A percentile compares a stretch with the other conserved stretches of the same genome.
phyloP scores from a whole-genome alignment of 192 early-diverging fungal genomes.

The Linnemannia hyalina region DNA sequence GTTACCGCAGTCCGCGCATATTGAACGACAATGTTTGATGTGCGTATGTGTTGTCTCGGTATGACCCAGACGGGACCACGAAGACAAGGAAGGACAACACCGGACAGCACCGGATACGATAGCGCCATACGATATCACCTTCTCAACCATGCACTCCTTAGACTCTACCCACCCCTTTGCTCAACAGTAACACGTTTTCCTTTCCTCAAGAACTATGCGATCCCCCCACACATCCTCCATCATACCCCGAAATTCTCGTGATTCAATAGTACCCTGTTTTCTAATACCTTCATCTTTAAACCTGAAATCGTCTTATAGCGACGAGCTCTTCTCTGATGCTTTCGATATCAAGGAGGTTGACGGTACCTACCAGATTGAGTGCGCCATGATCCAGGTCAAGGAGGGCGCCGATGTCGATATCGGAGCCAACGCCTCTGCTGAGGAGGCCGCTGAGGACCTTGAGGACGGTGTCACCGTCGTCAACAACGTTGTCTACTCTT shows the following conservation, averaged over 20 bases:
- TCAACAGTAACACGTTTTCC: neutral
- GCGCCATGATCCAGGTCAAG: slow-evolving; percentile 69
- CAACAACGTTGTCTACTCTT: slow-evolving; percentile 90
- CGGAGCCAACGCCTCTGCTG: slow-evolving; percentile 94
- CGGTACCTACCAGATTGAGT: slow-evolving; percentile 84
- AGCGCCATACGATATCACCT: neutral
- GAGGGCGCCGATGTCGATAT: slow-evolving; percentile 84
- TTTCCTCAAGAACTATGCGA: neutral
- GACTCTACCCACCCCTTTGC: neutral
- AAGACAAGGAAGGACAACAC: neutral
- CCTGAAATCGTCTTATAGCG: slow-evolving; percentile 56
- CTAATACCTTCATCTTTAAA: neutral
- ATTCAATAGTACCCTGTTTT: neutral
- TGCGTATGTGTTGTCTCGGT: neutral
- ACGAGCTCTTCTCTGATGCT: slow-evolving; percentile 94
- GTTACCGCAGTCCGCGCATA: neutral
- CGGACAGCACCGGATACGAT: neutral
- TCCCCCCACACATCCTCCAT: neutral
- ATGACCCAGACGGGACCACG: neutral
- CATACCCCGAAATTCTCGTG: neutral
- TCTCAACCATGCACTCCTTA: neutral
- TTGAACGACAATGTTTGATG: neutral
- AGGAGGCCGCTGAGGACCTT: slow-evolving; percentile 75
- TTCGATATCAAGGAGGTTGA: slow-evolving; percentile 76
- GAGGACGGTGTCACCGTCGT: slow-evolving; percentile 75